These are phyloP conservation scores for Aspergillus awamori DNA, from an alignment of 2,329 filamentous ascomycete species.

Conservation along the genomic window DNA sequence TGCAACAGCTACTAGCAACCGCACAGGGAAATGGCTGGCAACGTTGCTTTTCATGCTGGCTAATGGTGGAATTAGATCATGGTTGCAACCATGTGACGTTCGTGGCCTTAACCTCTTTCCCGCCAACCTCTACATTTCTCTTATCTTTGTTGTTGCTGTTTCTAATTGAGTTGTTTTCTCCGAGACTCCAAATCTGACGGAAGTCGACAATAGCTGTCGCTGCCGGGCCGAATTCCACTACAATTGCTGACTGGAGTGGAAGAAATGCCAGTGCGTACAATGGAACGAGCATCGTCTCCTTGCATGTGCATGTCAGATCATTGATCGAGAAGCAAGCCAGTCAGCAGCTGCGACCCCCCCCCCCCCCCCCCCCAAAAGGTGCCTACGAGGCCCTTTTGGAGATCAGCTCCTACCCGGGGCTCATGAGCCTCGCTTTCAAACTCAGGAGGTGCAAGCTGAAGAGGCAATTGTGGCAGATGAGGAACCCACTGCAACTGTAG, in stretches of 20 bases:
- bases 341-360: too few species aligned
- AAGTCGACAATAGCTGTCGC: conserved; percentile 41
- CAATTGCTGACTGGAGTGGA: conserved; percentile 49
- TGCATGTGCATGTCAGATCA: conserved; percentile 37
- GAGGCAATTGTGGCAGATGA: too few species aligned
- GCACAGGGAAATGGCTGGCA: conserved; percentile 55
- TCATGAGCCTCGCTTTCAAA: too few species aligned
- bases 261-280: conserved; percentile 41
- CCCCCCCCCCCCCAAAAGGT: too few species aligned
- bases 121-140: too few species aligned
- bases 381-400: too few species aligned
- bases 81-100: conserved; percentile 63
- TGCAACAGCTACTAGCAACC: too few species aligned
- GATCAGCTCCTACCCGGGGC: too few species aligned
- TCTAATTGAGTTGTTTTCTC: too few species aligned
- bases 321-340: conserved; percentile 28
- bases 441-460: too few species aligned
- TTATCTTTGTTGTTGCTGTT: conserved; percentile 42
- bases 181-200: not conserved
- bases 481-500: too few species aligned
- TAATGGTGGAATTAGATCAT: conserved; percentile 52
- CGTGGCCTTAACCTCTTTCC: too few species aligned
- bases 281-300: conserved; percentile 45
- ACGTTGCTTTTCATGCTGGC: conserved; percentile 51
- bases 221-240: conserved; percentile 58